These are phyloP conservation scores for Trypanosoma brucei DNA, from an alignment of 208 protist species.

Conservation along the genomic window DNA sequence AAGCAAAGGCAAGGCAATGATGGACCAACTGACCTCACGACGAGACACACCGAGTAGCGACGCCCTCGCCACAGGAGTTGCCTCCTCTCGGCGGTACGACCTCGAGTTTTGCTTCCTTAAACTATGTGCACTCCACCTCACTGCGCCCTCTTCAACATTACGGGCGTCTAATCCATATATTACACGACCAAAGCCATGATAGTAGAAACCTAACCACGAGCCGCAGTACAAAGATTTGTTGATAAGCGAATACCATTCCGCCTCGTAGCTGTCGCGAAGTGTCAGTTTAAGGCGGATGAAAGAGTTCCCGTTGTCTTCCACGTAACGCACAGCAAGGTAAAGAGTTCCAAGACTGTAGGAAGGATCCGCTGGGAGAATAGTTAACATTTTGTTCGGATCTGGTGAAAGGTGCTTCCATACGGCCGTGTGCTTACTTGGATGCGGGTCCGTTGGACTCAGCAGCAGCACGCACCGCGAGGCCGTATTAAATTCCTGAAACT, in stretches of 20 bases:
- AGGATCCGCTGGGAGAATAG: slow-evolving; percentile 72
- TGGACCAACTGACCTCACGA: slow-evolving; percentile 10
- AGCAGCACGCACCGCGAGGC: slow-evolving; percentile 69
- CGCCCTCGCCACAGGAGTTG: not conserved
- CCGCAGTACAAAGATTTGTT: slow-evolving; percentile 71
- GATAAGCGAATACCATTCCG: slow-evolving; percentile 19
- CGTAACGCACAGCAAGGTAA: slow-evolving; percentile 74
- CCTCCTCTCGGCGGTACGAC: not conserved
- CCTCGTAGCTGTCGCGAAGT: slow-evolving; percentile 31
- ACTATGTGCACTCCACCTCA: slow-evolving; percentile 20
- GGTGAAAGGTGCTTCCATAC: slow-evolving; percentile 74
- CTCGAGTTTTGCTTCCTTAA: slow-evolving; percentile 5
- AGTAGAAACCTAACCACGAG: slow-evolving; percentile 53
- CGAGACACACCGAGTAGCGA: not conserved
- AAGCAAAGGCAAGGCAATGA: slow-evolving; percentile 14
- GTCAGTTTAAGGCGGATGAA: slow-evolving; percentile 62
- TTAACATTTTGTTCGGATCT: slow-evolving; percentile 63
- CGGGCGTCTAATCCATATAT: slow-evolving; percentile 52
- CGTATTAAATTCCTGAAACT: slow-evolving; percentile 78
- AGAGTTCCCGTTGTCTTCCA: slow-evolving; percentile 61
- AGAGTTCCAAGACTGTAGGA: slow-evolving; percentile 41
- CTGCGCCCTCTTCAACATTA: slow-evolving; percentile 2
- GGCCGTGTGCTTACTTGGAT: slow-evolving; percentile 67
- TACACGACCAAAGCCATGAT: slow-evolving; percentile 60
- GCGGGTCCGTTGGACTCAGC: slow-evolving; percentile 50